Conservation (phyloP, 1,139 yeast species). For the Suhomyces chickasaworum region DNA sequence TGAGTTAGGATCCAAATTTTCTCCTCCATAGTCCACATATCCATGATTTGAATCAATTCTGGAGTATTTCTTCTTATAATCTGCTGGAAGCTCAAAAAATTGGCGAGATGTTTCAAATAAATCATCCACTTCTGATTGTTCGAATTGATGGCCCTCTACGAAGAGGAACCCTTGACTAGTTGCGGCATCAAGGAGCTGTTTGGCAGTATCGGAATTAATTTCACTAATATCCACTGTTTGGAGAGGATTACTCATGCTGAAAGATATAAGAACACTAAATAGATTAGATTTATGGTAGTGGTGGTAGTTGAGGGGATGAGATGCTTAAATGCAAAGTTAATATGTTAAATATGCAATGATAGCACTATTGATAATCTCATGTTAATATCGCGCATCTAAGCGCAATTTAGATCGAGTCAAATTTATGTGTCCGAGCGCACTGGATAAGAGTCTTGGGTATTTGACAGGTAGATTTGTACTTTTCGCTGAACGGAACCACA, state of each 20-base stretch:
- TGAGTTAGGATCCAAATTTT: conserved; percentile 55
- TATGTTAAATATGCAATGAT: neutral
- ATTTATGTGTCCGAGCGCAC: no score
- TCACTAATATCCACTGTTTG: conserved; percentile 59
- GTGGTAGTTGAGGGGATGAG: no score
- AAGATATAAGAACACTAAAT: no score
- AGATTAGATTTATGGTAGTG: no score
- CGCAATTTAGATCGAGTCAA: no score
- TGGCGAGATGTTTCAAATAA: conserved; percentile 55
- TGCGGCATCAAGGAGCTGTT: conserved; percentile 62
- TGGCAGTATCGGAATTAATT: conserved; percentile 46
- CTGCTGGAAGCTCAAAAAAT: conserved; percentile 56
- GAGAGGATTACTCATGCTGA: conserved; percentile 36
- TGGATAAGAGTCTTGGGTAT: no score
- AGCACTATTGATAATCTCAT: neutral
- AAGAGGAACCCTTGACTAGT: conserved; percentile 70
- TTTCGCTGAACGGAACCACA: no score
- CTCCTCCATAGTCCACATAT: conserved; percentile 61
- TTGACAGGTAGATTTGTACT: no score
- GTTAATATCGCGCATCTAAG: no score
- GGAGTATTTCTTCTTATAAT: conserved; percentile 48
- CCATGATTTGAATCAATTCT: conserved; percentile 62
- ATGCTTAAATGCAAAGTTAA: no score
- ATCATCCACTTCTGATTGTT: conserved; percentile 56
- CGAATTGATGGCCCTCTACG: conserved; percentile 70